Percentiles rank a stretch among this genome's conserved stretches.
These are phyloP conservation scores for Lolium perenne DNA, from an alignment of 176 grass and related monocot species.

Conservation along the genomic window DNA sequence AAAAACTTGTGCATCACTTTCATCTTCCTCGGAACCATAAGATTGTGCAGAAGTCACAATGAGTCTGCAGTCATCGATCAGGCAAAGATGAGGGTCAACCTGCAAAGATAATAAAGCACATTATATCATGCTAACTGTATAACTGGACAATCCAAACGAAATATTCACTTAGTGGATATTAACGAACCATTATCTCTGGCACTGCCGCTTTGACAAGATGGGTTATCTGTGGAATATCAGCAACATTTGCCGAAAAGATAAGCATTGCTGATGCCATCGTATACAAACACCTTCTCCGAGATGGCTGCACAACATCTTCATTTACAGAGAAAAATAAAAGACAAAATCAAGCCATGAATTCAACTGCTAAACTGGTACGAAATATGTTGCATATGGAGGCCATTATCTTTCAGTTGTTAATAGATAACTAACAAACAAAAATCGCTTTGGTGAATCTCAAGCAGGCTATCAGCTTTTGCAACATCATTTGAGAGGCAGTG, in stretches of 20 bases:
- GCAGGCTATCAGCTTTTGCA: constrained; percentile 10
- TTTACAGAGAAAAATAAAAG: constrained; percentile 55
- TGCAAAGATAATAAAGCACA: constrained; percentile 47
- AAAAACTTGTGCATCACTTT: constrained; percentile 69
- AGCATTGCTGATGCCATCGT: constrained; percentile 89
- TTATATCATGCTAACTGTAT: constrained; percentile 25
- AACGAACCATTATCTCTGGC: constrained; percentile 74
- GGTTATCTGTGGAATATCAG: constrained; percentile 62
- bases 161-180: constrained; percentile 21
- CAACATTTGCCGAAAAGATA: constrained; percentile 75
- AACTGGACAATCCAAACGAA: constrained; percentile 20
- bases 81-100: constrained; percentile 82
- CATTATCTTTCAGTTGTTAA: constrained; percentile 22
- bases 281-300: constrained; percentile 81
- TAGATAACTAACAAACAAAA: constrained; percentile 20
- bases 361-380: background rate
- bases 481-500: constrained; percentile 9
- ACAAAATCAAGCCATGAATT: constrained; percentile 37
- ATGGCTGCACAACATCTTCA: constrained; percentile 84
- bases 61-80: constrained; percentile 64
- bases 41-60: constrained; percentile 51
- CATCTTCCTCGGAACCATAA: constrained; percentile 89
- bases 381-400: constrained; percentile 27
- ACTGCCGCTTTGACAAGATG: constrained; percentile 53
- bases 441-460: constrained; percentile 12